Base-by-base conservation (phyloP, 108 stramenopile species). In the Poteriospumella lacustris region DNA sequence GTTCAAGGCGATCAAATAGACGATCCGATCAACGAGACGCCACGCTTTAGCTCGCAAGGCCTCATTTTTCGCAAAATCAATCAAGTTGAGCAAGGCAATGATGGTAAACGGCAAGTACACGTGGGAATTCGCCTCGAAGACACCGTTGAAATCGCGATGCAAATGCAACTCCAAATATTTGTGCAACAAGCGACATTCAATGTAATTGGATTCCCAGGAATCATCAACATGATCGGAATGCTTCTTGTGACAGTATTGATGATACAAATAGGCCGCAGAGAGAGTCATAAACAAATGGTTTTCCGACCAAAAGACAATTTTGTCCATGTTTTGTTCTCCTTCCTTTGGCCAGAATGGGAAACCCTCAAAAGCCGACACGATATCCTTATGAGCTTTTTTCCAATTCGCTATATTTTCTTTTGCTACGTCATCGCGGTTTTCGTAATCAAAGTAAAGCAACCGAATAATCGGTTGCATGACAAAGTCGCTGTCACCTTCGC, bases 201-300 rank as follows among this genome's bases (percentile, higher is more conserved):
- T 52, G 47, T 9, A n/a, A n/a, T n/a, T n/a, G n/a, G n/a, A n/a
- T n/a, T n/a, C n/a, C n/a, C n/a, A n/a, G n/a, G n/a, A n/a, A n/a
- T n/a, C n/a, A n/a, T n/a, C n/a, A n/a, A n/a, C n/a, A n/a, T n/a
- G n/a, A n/a, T n/a, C n/a, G n/a, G n/a, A n/a, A n/a, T n/a, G n/a
- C n/a, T n/a, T n/a, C n/a, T 19, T 52, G 9, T 52, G 47, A 52
- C 47, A 52, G 47, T 52, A 64, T 64, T 64, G 60, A 31, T 64
- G 5, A 24, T 31, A 64, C 5, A 64, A 24, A 33, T 31, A 64
- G 15, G 31, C 15, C 5, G 12, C 28, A 5, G 33, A 9, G 9
- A 64, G 36, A 34, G 60, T 64, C 60, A 64, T 64, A 64, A 64
- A 64, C 9, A 64, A 34, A 64, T 64, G 60, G 36, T 33, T 64